Evolutionary conservation across 495 filamentous ascomycete genomes (phyloP).

Genomic region (Terfezia claveryi): DNA sequence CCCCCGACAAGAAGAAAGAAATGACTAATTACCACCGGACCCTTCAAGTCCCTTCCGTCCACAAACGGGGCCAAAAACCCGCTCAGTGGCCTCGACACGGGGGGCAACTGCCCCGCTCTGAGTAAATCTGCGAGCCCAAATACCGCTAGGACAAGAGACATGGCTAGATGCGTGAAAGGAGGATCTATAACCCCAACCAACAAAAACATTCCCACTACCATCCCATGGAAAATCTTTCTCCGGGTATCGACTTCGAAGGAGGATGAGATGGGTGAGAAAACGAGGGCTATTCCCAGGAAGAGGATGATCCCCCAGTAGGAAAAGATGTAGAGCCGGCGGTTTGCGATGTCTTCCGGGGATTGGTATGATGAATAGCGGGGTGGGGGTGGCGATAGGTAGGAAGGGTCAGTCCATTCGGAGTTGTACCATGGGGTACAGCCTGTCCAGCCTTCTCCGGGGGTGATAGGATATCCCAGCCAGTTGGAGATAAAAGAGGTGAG

Average conservation of each 20-base stretch:
- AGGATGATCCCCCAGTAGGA: conserved; percentile 52
- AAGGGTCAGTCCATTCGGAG: neutral
- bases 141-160: conserved; percentile 48
- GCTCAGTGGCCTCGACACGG: conserved; percentile 60
- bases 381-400: neutral
- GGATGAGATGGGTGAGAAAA: conserved; percentile 46
- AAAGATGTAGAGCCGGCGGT: conserved; percentile 54
- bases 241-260: conserved; percentile 70
- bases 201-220: conserved; percentile 89
- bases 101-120: conserved; percentile 74
- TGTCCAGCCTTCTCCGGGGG: neutral
- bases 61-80: conserved; percentile 80
- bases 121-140: conserved; percentile 80
- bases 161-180: conserved; percentile 51
- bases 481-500: conserved; percentile 11
- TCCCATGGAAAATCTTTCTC: conserved; percentile 96
- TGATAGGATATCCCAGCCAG: neutral
- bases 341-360: conserved; percentile 26
- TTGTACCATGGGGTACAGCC: neutral
- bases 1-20: conserved; percentile 95
- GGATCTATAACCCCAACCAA: conserved; percentile 73
- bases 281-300: conserved; percentile 42
- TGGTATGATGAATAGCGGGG: too few relatives aligned
- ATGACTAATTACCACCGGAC: conserved; percentile 83
- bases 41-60: conserved; percentile 77